phyloP scores from a whole-genome alignment of 1,139 yeast species.

The Yamadazyma aaseri region DNA sequence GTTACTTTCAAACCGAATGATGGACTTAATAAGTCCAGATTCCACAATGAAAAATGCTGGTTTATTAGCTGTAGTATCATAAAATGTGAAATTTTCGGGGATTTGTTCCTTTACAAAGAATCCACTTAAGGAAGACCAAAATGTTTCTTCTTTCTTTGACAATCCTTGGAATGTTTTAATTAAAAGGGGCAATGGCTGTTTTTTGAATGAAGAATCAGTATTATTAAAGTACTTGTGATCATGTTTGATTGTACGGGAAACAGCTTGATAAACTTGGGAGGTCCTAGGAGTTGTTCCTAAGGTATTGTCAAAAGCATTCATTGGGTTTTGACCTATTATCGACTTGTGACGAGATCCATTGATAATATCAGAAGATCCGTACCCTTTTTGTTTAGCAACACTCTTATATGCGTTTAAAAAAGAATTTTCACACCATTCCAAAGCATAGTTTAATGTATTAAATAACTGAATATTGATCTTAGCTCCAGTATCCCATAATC shows the following conservation, averaged over 20 bases:
- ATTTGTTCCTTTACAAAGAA: slow-evolving; percentile 52
- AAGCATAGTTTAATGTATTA: slow-evolving; percentile 76
- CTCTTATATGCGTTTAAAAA: slow-evolving; percentile 66
- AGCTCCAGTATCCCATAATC: slow-evolving; percentile 54
- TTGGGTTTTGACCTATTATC: slow-evolving; percentile 13
- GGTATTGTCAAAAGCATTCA: slow-evolving; percentile 12
- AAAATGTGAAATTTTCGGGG: slow-evolving; percentile 49
- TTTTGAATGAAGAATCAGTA: slow-evolving; percentile 32
- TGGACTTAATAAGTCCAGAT: slow-evolving; percentile 71
- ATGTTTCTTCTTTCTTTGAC: slow-evolving; percentile 56
- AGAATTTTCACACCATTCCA: slow-evolving; percentile 96
- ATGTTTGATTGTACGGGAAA: slow-evolving; percentile 49
- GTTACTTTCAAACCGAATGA: slow-evolving; percentile 50
- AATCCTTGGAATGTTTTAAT: slow-evolving; percentile 71
- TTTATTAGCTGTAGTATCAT: slow-evolving; percentile 39
- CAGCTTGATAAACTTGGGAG: slow-evolving; percentile 60
- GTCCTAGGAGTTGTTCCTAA: slow-evolving; percentile 56
- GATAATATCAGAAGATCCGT: slow-evolving; percentile 14
- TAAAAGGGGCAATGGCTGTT: slow-evolving; percentile 67
- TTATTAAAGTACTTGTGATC: slow-evolving; percentile 35
- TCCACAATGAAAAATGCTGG: slow-evolving; percentile 71
- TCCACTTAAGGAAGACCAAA: slow-evolving; percentile 61
- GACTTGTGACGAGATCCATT: slow-evolving; percentile 17
- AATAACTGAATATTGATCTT: slow-evolving; percentile 56
- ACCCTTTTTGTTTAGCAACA: slow-evolving; percentile 23